A percentile compares a stretch with the other conserved stretches of the same genome.
Conservation (phyloP, 768 basidiomycete genomes). For the Psilocybe subaeruginosa region DNA sequence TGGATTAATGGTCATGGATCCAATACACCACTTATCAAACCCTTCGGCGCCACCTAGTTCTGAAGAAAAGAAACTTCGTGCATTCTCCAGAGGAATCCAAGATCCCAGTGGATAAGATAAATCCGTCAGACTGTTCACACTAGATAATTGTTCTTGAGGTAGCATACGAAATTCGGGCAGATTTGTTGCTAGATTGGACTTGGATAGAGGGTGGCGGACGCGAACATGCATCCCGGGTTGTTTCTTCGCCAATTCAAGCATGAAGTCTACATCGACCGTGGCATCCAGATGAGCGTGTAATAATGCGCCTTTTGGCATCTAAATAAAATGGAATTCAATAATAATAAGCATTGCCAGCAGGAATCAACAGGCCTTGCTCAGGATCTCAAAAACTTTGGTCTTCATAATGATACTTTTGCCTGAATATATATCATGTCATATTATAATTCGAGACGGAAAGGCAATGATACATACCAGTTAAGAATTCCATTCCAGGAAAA, state of each 20-base stretch:
- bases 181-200: constrained; percentile 40
- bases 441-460: background rate
- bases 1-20: constrained; percentile 67
- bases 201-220: constrained; percentile 39
- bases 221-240: constrained; percentile 67
- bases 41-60: constrained; percentile 61
- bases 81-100: constrained; percentile 61
- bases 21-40: constrained; percentile 70
- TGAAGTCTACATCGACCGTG: constrained; percentile 56
- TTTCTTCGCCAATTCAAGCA: constrained; percentile 57
- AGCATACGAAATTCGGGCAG: constrained; percentile 60
- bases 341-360: too few relatives aligned
- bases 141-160: constrained; percentile 35
- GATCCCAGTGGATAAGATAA: constrained; percentile 41
- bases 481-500: constrained; percentile 80
- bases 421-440: constrained; percentile 22
- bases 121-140: constrained; percentile 39
- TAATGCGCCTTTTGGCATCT: constrained; percentile 85
- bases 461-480: constrained; percentile 51
- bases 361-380: constrained; percentile 50
- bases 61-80: constrained; percentile 53
- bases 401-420: constrained; percentile 59
- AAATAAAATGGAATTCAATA: background rate
- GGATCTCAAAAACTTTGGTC: constrained; percentile 62
- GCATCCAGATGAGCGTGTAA: constrained; percentile 80